These are phyloP conservation scores for Sugiyamaella lignohabitans DNA, from an alignment of 805 yeast genomes.

Conservation along the genomic window DNA sequence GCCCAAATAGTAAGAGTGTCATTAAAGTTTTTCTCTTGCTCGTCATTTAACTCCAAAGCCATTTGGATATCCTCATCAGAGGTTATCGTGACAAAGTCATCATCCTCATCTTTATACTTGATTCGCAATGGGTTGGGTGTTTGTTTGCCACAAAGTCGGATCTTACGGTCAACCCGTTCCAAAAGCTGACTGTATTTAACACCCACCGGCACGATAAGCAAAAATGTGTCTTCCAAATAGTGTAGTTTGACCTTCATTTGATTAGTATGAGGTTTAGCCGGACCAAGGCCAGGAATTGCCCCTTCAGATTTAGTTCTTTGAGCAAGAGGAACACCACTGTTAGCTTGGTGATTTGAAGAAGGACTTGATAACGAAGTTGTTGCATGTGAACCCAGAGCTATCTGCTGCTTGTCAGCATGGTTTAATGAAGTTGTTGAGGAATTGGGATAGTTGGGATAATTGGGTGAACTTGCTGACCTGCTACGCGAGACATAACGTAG, in stretches of 20 bases:
- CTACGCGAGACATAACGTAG: conserved; percentile 1
- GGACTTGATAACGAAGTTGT: neutral
- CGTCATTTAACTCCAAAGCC: conserved; percentile 51
- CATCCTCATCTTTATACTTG: conserved; percentile 90
- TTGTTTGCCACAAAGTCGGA: conserved; percentile 47
- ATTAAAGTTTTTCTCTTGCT: conserved; percentile 7
- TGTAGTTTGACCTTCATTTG: conserved; percentile 32
- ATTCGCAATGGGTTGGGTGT: conserved; percentile 43
- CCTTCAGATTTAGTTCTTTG: neutral
- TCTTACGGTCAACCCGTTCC: conserved; percentile 51
- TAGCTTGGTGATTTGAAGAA: neutral
- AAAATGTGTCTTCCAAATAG: conserved; percentile 42
- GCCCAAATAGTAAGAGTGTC: conserved; percentile 21
- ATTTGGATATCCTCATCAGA: conserved; percentile 83
- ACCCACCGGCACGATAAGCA: conserved; percentile 54
- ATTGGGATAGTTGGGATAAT: conserved; percentile 10
- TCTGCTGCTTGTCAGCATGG: too few relatives aligned
- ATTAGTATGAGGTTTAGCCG: conserved; percentile 25
- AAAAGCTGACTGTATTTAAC: conserved; percentile 47
- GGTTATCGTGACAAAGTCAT: conserved; percentile 80
- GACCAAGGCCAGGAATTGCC: conserved; percentile 10
- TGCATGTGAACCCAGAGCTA: neutral
- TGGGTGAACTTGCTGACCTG: conserved; percentile 3
- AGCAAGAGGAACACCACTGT: too few relatives aligned
- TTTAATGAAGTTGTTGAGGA: neutral